Evolutionary conservation across 108 stramenopile species (phyloP).

Genomic region (Stephanodiscus triporus): DNA sequence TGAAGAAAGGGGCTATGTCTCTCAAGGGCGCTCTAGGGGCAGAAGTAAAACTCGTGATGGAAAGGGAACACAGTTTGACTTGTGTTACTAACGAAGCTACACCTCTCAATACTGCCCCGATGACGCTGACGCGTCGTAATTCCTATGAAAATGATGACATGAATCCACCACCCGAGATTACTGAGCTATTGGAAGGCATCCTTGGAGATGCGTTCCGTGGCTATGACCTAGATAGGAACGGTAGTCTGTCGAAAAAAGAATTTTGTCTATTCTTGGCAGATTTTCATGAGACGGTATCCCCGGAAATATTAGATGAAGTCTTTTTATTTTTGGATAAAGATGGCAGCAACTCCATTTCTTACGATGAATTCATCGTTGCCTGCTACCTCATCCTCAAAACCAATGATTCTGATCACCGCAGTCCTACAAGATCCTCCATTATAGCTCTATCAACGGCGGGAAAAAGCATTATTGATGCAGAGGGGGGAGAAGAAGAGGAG

Average conservation of each 20-base stretch:
- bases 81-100: conserved; percentile 9
- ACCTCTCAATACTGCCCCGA: background rate
- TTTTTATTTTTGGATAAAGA: conserved; percentile 76
- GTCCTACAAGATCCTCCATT: background rate
- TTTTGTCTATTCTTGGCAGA: conserved; percentile 75
- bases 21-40: conserved; percentile 67
- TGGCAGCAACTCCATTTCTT: conserved; percentile 67
- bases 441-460: background rate
- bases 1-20: conserved; percentile 66
- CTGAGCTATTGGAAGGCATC: conserved; percentile 62
- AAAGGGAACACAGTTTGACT: conserved; percentile 1
- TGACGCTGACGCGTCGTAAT: conserved; percentile 7
- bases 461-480: conserved; percentile 24
- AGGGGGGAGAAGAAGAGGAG: conserved; percentile 55
- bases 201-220: conserved; percentile 78
- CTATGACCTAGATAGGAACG: conserved; percentile 85
- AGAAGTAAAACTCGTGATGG: conserved; percentile 45
- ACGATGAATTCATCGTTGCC: conserved; percentile 90
- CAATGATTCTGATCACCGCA: background rate
- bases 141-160: conserved; percentile 4
- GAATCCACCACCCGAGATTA: conserved; percentile 50
- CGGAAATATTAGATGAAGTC: conserved; percentile 55
- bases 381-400: conserved; percentile 71
- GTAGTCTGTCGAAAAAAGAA: conserved; percentile 74
- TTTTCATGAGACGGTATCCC: conserved; percentile 77